These are phyloP conservation scores for Phytophthora vignae DNA, from an alignment of 352 stramenopile species.

Conservation along the genomic window DNA sequence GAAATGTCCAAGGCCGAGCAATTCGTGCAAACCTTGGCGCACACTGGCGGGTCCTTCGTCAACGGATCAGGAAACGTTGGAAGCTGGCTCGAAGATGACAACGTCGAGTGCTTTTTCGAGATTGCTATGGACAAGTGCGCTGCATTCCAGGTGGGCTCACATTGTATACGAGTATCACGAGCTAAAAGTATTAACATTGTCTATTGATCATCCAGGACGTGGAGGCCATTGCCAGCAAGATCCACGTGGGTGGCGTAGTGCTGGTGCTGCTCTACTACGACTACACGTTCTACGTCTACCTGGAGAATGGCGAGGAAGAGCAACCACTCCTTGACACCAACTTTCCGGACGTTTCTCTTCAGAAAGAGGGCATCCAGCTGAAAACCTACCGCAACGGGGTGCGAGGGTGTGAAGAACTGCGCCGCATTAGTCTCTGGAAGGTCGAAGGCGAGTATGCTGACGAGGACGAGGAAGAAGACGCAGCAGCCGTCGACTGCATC, in stretches of 20 bases:
- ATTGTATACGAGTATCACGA: background rate
- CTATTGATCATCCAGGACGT: slow-evolving; percentile 71
- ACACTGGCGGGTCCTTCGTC: slow-evolving; percentile 61
- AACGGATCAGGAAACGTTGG: slow-evolving; percentile 57
- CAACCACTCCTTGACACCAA: slow-evolving; percentile 93
- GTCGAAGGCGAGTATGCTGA: slow-evolving; percentile 74
- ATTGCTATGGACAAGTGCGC: slow-evolving; percentile 78
- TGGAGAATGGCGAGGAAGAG: slow-evolving; percentile 91
- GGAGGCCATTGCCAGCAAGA: slow-evolving; percentile 95
- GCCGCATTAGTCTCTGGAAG: slow-evolving; percentile 84
- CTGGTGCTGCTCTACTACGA: slow-evolving; percentile 94
- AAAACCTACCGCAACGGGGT: slow-evolving; percentile 85
- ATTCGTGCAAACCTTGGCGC: slow-evolving; percentile 74
- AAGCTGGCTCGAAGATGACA: slow-evolving; percentile 92
- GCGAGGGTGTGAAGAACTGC: slow-evolving; percentile 64
- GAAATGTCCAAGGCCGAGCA: slow-evolving; percentile 87
- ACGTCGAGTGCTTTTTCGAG: slow-evolving; percentile 94
- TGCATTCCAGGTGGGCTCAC: slow-evolving; percentile 57
- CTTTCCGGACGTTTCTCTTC: slow-evolving; percentile 94
- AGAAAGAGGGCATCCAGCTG: slow-evolving; percentile 87
- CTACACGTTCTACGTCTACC: slow-evolving; percentile 92
- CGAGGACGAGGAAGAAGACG: slow-evolving; percentile 48
- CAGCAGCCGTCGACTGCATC: slow-evolving; percentile 41
- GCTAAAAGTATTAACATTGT: slow-evolving; percentile 1
- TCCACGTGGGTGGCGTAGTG: slow-evolving; percentile 92